Conservation (phyloP, 1,139 yeast species). For the Wickerhamiella infanticola region DNA sequence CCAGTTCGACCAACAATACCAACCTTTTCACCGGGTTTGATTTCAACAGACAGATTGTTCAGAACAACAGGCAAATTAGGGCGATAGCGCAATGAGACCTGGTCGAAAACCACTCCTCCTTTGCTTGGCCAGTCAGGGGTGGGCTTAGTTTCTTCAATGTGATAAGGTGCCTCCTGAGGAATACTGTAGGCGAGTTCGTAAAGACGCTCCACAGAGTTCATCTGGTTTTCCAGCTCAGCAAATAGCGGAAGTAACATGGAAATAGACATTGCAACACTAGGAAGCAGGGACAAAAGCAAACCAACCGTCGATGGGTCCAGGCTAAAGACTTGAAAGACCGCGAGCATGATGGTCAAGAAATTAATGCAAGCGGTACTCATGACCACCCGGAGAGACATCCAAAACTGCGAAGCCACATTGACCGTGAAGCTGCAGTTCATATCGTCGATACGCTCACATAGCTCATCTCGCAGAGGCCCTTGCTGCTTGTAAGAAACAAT, state of each 20-base stretch:
- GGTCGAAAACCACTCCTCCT: constrained; percentile 41
- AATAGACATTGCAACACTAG: constrained; percentile 18
- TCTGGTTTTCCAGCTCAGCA: constrained; percentile 64
- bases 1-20: constrained; percentile 76
- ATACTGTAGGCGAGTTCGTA: constrained; percentile 54
- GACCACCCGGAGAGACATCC: constrained; percentile 58
- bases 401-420: constrained; percentile 57
- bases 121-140: constrained; percentile 43
- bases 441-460: constrained; percentile 36
- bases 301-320: constrained; percentile 57
- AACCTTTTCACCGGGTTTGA: constrained; percentile 43
- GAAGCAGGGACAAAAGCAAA: constrained; percentile 39
- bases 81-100: constrained; percentile 55
- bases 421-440: constrained; percentile 62
- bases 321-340: constrained; percentile 47
- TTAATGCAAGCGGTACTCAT: constrained; percentile 33
- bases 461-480: constrained; percentile 34
- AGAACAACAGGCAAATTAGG: constrained; percentile 62
- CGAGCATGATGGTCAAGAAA: constrained; percentile 38
- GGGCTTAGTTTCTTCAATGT: constrained; percentile 40
- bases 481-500: constrained; percentile 46
- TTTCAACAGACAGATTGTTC: constrained; percentile 33
- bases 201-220: constrained; percentile 78
- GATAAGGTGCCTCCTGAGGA: constrained; percentile 47
- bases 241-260: constrained; percentile 29